These are phyloP conservation scores for Rubroshorea leprosula DNA, from an alignment of 345 rosid genomes.

Conservation along the genomic window DNA sequence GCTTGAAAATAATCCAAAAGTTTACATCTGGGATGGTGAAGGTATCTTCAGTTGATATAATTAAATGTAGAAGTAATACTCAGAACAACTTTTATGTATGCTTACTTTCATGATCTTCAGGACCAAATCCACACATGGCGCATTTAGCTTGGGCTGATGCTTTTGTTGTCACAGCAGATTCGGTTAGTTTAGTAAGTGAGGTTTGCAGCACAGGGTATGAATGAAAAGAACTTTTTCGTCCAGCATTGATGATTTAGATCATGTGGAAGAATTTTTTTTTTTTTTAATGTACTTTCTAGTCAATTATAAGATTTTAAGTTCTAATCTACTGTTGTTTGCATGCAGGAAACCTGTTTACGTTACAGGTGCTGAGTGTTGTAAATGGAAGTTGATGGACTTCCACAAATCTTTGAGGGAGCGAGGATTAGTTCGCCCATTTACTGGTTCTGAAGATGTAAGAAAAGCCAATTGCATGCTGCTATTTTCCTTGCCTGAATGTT, in stretches of 20 bases:
- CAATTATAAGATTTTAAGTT: neutral
- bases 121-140: slow-evolving; percentile 86
- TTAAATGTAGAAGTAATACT: neutral
- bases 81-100: slow-evolving; percentile 14
- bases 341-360: slow-evolving; percentile 91
- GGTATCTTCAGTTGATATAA: slow-evolving; percentile 35
- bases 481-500: too few relatives aligned
- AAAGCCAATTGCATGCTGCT: neutral
- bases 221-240: neutral
- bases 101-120: slow-evolving; percentile 36
- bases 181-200: slow-evolving; percentile 89
- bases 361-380: slow-evolving; percentile 77
- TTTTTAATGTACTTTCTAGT: neutral
- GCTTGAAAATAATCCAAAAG: slow-evolving; percentile 75
- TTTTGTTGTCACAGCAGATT: slow-evolving; percentile 90
- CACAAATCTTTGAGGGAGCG: slow-evolving; percentile 77
- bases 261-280: neutral
- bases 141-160: slow-evolving; percentile 99
- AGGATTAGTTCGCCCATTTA: slow-evolving; percentile 77
- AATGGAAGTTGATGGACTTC: slow-evolving; percentile 83
- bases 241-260: neutral
- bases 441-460: slow-evolving; percentile 91
- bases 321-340: slow-evolving; percentile 2
- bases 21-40: slow-evolving; percentile 80
- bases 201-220: slow-evolving; percentile 96